Conservation (phyloP, 441 rosid species). For the Jatropha podagrica region DNA sequence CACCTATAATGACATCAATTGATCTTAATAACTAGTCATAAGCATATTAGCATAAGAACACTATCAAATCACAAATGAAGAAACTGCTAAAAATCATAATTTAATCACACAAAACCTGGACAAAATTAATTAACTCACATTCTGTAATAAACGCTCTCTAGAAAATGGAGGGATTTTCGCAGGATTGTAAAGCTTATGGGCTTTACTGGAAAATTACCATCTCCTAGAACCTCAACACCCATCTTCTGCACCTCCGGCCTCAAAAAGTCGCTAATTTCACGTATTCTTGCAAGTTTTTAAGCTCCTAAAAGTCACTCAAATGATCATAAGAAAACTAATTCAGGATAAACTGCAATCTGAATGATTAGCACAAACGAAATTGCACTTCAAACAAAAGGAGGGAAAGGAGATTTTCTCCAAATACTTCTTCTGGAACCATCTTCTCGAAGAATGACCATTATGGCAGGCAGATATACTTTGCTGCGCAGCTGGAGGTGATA, state of each 20-base stretch:
- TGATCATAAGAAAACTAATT: not conserved
- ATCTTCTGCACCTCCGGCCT: conserved; percentile 80
- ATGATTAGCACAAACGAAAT: not conserved
- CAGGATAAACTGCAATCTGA: not conserved
- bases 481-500: conserved; percentile 82
- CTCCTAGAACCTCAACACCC: conserved; percentile 95
- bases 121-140: conserved; percentile 32
- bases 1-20: conserved; percentile 37
- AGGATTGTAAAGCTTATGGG: conserved; percentile 89
- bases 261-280: conserved; percentile 87
- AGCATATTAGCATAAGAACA: not conserved
- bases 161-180: conserved; percentile 92
- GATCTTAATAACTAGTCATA: not conserved
- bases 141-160: conserved; percentile 70
- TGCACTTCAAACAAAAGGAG: not conserved
- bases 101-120: not conserved
- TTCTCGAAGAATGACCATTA: conserved; percentile 75
- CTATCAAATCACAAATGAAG: not conserved
- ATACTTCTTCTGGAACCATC: conserved; percentile 84
- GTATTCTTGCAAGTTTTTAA: conserved; percentile 73
- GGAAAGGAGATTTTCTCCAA: no score
- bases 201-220: conserved; percentile 85
- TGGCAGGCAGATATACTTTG: conserved; percentile 66
- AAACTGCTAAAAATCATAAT: not conserved
- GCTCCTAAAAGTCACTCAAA: conserved; percentile 45